These are phyloP conservation scores for Sutorius eximius DNA, from an alignment of 1,284 basidiomycete genomes.

Conservation along the genomic window DNA sequence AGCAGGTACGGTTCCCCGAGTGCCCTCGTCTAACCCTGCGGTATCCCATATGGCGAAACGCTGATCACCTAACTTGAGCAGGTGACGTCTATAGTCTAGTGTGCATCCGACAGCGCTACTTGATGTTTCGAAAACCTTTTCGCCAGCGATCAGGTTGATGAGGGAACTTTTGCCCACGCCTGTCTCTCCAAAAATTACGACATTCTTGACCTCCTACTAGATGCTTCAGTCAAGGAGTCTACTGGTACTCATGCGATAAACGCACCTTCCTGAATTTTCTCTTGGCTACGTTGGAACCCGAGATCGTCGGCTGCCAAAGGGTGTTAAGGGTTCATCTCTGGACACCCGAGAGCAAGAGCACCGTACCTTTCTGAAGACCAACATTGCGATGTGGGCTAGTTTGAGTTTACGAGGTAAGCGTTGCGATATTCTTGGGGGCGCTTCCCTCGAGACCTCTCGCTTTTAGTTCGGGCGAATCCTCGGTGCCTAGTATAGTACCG, in stretches of 20 bases:
- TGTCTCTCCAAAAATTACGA: slow-evolving; percentile 33
- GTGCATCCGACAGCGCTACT: slow-evolving; percentile 30
- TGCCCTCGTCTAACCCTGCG: slow-evolving; percentile 29
- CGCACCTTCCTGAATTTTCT: slow-evolving; percentile 14
- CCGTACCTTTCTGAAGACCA: slow-evolving; percentile 10
- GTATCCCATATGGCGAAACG: slow-evolving; percentile 31
- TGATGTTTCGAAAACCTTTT: slow-evolving; percentile 21
- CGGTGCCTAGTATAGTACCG: slow-evolving; percentile 6
- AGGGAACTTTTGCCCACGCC: slow-evolving; percentile 35
- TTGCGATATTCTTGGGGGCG: background rate
- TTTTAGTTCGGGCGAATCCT: slow-evolving; percentile 13
- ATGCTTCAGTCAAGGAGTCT: background rate
- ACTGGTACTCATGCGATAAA: background rate
- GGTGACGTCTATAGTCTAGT: slow-evolving; percentile 11
- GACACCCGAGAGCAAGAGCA: background rate
- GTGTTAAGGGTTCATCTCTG: slow-evolving; percentile 7
- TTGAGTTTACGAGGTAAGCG: background rate
- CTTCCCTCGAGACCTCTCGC: slow-evolving; percentile 1
- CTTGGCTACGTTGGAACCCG: background rate
- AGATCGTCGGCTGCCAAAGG: slow-evolving; percentile 7
- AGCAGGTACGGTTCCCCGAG: slow-evolving; percentile 24
- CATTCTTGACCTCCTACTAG: slow-evolving; percentile 22
- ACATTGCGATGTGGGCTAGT: slow-evolving; percentile 1
- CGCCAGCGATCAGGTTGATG: slow-evolving; percentile 28
- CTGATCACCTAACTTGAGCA: slow-evolving; percentile 16